Percentiles rank a stretch among this genome's conserved stretches.
Evolutionary conservation across 2,329 filamentous ascomycete species (phyloP).

Genomic region (Aspergillus puulaauensis): DNA sequence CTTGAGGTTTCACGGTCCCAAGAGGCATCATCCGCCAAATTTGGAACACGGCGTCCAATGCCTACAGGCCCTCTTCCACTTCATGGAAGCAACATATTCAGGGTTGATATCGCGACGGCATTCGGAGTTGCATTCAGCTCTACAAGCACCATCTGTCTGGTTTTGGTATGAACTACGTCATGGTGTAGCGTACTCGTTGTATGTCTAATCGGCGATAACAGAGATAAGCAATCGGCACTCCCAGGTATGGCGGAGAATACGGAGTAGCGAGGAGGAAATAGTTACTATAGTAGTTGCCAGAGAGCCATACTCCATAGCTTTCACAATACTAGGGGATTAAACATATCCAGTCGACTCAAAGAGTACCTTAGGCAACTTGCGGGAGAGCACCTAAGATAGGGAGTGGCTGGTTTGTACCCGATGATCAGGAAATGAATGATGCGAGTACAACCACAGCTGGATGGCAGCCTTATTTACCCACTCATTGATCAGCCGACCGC

Average conservation of each 20-base stretch:
- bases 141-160: neutral
- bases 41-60: neutral
- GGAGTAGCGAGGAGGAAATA: neutral
- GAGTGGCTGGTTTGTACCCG: neutral
- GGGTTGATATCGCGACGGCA: neutral
- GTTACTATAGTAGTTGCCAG: neutral
- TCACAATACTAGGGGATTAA: neutral
- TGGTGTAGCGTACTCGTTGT: neutral
- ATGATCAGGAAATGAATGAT: neutral
- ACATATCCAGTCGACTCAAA: neutral
- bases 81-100: neutral
- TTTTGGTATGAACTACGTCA: neutral
- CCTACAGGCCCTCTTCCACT: neutral
- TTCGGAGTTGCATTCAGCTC: neutral
- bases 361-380: neutral
- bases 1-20: neutral
- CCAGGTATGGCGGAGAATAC: neutral
- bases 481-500: conserved; percentile 9
- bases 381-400: neutral
- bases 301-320: neutral
- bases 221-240: neutral
- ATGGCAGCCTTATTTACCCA: neutral
- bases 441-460: no score
- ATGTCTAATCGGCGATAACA: neutral
- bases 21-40: neutral